A percentile compares a stretch with the other conserved stretches of the same genome.
phyloP scores from a whole-genome alignment of 2,329 filamentous ascomycete genomes.

The Hypoxylon sp. region DNA sequence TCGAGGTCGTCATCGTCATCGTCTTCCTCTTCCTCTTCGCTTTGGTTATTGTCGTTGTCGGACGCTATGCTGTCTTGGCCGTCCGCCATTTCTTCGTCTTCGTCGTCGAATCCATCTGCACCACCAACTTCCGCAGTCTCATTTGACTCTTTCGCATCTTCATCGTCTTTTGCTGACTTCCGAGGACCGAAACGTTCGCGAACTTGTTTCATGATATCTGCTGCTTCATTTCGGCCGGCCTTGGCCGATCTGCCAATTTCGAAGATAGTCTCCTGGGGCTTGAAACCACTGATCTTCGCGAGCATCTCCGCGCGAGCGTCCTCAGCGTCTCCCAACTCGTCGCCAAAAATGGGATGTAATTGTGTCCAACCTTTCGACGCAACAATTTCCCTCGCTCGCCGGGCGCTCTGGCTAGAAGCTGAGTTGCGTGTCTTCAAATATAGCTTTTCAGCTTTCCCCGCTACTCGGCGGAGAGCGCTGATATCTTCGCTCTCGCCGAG shows the following conservation, averaged over 20 bases:
- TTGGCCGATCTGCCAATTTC: constrained; percentile 86
- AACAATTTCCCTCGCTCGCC: constrained; percentile 84
- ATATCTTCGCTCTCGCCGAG: constrained; percentile 84
- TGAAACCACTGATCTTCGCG: constrained; percentile 87
- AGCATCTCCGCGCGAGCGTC: constrained; percentile 87
- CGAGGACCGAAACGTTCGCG: constrained; percentile 77
- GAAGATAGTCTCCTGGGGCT: constrained; percentile 95
- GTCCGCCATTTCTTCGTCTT: constrained; percentile 1
- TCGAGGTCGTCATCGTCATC: constrained; percentile 71
- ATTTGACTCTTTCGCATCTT: constrained; percentile 57
- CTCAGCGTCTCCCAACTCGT: constrained; percentile 75
- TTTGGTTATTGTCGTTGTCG: not conserved
- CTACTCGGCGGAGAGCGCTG: constrained; percentile 77
- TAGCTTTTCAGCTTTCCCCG: constrained; percentile 90
- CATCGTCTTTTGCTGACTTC: constrained; percentile 61
- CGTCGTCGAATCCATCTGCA: constrained; percentile 43
- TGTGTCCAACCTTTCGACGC: constrained; percentile 78
- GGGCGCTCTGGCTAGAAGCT: constrained; percentile 91
- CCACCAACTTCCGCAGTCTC: constrained; percentile 43
- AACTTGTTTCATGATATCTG: constrained; percentile 81
- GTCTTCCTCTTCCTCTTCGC: constrained; percentile 35
- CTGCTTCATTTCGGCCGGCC: constrained; percentile 72
- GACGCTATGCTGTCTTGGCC: not conserved
- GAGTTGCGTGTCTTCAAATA: constrained; percentile 92
- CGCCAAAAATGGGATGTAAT: constrained; percentile 85